Percentiles rank a stretch among this genome's conserved stretches.
Evolutionary conservation across 768 basidiomycete species (phyloP).

Genomic region (Hydnomerulius pinastri): DNA sequence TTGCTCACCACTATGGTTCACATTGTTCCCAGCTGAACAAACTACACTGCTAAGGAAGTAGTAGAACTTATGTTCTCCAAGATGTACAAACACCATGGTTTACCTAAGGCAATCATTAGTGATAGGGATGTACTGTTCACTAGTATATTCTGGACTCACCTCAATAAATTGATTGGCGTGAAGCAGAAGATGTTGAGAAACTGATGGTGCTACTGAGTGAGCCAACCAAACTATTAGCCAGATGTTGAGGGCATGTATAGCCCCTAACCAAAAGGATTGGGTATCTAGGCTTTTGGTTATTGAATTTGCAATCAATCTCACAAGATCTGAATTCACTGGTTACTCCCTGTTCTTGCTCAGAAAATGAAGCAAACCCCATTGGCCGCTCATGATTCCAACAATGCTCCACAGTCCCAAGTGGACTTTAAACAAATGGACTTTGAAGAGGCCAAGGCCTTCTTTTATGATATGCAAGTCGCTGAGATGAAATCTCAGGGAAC

Average conservation of each 20-base stretch:
- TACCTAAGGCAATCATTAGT: conserved; percentile 40
- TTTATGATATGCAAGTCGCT: too few relatives aligned
- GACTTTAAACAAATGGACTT: too few relatives aligned
- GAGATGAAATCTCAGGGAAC: too few relatives aligned
- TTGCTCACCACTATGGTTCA: conserved; percentile 21
- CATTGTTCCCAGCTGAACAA: conserved; percentile 17
- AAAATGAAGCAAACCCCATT: too few relatives aligned
- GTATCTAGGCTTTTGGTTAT: too few relatives aligned
- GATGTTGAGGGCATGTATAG: conserved; percentile 31
- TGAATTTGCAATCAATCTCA: conserved; percentile 16
- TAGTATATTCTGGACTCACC: conserved; percentile 41
- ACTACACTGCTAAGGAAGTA: conserved; percentile 34
- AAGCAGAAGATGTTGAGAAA: conserved; percentile 41
- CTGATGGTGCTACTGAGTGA: conserved; percentile 41
- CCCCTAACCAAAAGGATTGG: too few relatives aligned
- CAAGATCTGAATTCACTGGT: background rate
- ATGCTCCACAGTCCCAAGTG: too few relatives aligned
- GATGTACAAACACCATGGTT: conserved; percentile 40
- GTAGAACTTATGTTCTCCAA: conserved; percentile 38
- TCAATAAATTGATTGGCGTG: conserved; percentile 32
- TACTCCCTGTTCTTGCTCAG: background rate
- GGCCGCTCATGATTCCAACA: too few relatives aligned
- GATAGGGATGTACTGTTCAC: conserved; percentile 47
- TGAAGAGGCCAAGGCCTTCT: too few relatives aligned
- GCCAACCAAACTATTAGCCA: conserved; percentile 32